Percentiles rank a stretch among this genome's conserved stretches.
Evolutionary conservation across 805 yeast species (phyloP).

Genomic region (Candida tammaniensis): DNA sequence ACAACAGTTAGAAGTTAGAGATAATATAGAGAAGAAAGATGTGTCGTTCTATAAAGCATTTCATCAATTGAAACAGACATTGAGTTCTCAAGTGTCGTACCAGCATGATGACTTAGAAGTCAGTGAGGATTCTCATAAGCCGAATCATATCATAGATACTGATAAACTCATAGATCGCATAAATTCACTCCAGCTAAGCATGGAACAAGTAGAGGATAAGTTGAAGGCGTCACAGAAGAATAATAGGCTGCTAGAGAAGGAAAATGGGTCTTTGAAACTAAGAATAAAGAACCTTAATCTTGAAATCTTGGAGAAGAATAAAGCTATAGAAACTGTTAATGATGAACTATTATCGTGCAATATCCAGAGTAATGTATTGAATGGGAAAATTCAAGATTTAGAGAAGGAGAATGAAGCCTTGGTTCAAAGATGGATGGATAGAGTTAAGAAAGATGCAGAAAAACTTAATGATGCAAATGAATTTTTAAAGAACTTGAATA

Average conservation of each 20-base stretch:
- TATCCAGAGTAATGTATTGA: slow-evolving; percentile 54
- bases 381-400: slow-evolving; percentile 35
- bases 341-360: slow-evolving; percentile 63
- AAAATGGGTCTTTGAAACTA: slow-evolving; percentile 15
- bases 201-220: slow-evolving; percentile 21
- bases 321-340: slow-evolving; percentile 56
- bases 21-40: slow-evolving; percentile 30
- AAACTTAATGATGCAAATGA: slow-evolving; percentile 49
- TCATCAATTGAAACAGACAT: slow-evolving; percentile 20
- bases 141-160: slow-evolving; percentile 3
- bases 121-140: neutral
- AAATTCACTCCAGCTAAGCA: slow-evolving; percentile 14
- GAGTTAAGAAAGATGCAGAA: slow-evolving; percentile 55
- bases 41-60: slow-evolving; percentile 32
- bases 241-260: slow-evolving; percentile 16
- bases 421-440: slow-evolving; percentile 45
- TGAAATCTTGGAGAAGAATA: slow-evolving; percentile 46
- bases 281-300: slow-evolving; percentile 22
- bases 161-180: slow-evolving; percentile 10
- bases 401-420: slow-evolving; percentile 49
- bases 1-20: slow-evolving; percentile 26
- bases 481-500: slow-evolving; percentile 4
- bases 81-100: neutral
- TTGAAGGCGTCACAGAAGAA: slow-evolving; percentile 9
- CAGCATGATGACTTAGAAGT: slow-evolving; percentile 6